A percentile compares a stretch with the other conserved stretches of the same genome.
phyloP scores from a whole-genome alignment of 2,329 filamentous ascomycete species.

The Alternaria brassicicola region DNA sequence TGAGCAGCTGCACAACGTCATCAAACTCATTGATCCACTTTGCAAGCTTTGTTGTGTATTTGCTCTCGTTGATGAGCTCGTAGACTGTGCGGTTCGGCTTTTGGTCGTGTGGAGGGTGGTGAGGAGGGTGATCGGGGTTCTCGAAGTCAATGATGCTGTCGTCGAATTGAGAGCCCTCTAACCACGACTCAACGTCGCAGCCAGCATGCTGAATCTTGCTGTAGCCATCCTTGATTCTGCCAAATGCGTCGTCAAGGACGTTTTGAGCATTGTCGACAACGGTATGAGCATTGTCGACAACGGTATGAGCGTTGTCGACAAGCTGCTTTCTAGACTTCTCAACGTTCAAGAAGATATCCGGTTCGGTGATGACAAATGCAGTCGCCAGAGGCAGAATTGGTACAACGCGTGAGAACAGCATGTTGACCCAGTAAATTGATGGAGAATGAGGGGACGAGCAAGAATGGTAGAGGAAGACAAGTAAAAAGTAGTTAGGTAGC shows the following conservation, averaged over 20 bases:
- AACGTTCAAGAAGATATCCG: slow-evolving; percentile 52
- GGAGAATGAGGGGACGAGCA: slow-evolving; percentile 10
- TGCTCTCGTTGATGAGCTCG: slow-evolving; percentile 75
- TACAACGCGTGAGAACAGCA: slow-evolving; percentile 58
- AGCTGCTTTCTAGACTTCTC: slow-evolving; percentile 32
- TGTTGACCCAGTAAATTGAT: slow-evolving; percentile 36
- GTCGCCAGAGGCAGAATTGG: slow-evolving; percentile 57
- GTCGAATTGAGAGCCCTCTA: slow-evolving; percentile 46
- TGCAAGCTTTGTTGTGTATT: slow-evolving; percentile 78
- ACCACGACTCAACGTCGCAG: slow-evolving; percentile 57
- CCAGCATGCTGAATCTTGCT: slow-evolving; percentile 52
- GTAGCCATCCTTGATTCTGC: slow-evolving; percentile 48
- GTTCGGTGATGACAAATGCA: slow-evolving; percentile 61
- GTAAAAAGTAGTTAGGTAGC: slow-evolving; percentile 14
- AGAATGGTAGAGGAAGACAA: slow-evolving; percentile 9
- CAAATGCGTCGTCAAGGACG: slow-evolving; percentile 53
- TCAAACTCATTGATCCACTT: slow-evolving; percentile 75
- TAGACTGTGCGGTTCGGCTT: slow-evolving; percentile 75
- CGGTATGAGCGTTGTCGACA: slow-evolving; percentile 27
- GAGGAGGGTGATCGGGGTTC: slow-evolving; percentile 44
- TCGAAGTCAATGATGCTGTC: slow-evolving; percentile 46
- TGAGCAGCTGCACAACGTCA: slow-evolving; percentile 74
- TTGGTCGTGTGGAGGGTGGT: slow-evolving; percentile 47
- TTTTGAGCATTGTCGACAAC: slow-evolving; percentile 44
- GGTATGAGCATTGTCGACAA: slow-evolving; percentile 29